These are phyloP conservation scores for Microthlaspi erraticum DNA, from an alignment of 345 rosid species.

Conservation along the genomic window DNA sequence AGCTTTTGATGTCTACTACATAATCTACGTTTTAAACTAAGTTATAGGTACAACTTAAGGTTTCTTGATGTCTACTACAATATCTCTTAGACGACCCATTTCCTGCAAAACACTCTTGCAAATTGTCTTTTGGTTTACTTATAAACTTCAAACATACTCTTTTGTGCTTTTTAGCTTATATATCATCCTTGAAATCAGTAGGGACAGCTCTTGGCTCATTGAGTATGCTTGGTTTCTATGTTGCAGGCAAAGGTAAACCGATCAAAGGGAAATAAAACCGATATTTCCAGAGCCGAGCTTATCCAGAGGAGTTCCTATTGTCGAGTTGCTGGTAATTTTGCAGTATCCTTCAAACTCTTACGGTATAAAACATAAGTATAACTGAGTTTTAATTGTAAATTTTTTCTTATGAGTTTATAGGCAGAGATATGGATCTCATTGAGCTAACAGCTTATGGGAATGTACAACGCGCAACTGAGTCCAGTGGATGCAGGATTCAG, in stretches of 20 bases:
- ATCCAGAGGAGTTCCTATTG: slow-evolving; percentile 87
- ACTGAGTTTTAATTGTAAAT: slow-evolving; percentile 3
- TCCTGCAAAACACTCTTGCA: not conserved
- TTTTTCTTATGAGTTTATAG: slow-evolving; percentile 40
- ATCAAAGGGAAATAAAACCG: slow-evolving; percentile 86
- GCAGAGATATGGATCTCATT: slow-evolving; percentile 89
- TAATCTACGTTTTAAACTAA: not conserved
- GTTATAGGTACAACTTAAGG: not conserved
- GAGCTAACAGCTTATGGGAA: slow-evolving; percentile 91
- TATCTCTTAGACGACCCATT: not conserved
- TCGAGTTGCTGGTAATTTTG: slow-evolving; percentile 74
- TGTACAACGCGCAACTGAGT: slow-evolving; percentile 60
- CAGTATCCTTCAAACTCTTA: not conserved
- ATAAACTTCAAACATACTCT: not conserved
- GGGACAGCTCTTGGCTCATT: not conserved
- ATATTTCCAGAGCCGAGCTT: slow-evolving; percentile 82
- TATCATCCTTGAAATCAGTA: not conserved
- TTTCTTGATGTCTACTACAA: slow-evolving; percentile 1
- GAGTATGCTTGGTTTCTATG: not conserved
- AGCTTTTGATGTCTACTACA: slow-evolving; percentile 1
- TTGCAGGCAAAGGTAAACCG: slow-evolving; percentile 84
- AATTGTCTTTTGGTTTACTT: not conserved
- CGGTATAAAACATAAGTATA: not conserved
- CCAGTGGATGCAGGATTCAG: slow-evolving; percentile 87
- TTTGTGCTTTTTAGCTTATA: not conserved